Evolutionary conservation across 2,329 filamentous ascomycete species (phyloP), one percentile per base, ranked within the genome.

Genomic region (Elsinoe ampelina): DNA sequence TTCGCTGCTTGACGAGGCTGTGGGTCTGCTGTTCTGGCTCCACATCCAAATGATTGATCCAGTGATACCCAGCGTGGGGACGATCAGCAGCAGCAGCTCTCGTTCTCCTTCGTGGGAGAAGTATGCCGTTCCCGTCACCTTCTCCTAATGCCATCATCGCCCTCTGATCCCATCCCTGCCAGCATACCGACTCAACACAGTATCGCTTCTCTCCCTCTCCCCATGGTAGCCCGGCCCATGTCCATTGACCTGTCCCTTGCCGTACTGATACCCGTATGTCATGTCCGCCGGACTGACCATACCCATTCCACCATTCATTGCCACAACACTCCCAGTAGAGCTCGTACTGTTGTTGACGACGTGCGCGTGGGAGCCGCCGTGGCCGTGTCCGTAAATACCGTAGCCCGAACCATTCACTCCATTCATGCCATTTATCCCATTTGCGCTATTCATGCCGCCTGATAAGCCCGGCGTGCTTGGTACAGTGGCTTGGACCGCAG

Each of bases 401-500:
- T 39, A 35, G 12, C 48, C 48, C 5, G n/a, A 4, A 41, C 48
- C 57, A 48, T 55, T 47, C 39, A 39, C 22, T 22, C 32, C 41
- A 48, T 58, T 35, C 11, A 30, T 54, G 8, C 50, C 50, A n/a
- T 45, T 41, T 38, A 32, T 35, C 3, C 35, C 38, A 17, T 43
- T 15, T n/a, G 35, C 13, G 1, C 38, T 39, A 47, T 20, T 45
- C 54, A 26, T 38, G 38, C 48, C 48, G 17, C 35, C 32, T 5
- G 32, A 35, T 15, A 60, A 22, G 35, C 58, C 59, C 15, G 60
- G 82, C 0, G 83, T 88, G 2, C 80, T 87, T 3, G 89, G 87
- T 10, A 95, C 85, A 0, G 89, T 96, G 1, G 91, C 90, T 71
- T 95, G 90, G 56, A 90, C 88, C 17, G 91, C 91, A 5, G 91